phyloP scores from a whole-genome alignment of 2,329 filamentous ascomycete genomes.

The Cercospora sojina region DNA sequence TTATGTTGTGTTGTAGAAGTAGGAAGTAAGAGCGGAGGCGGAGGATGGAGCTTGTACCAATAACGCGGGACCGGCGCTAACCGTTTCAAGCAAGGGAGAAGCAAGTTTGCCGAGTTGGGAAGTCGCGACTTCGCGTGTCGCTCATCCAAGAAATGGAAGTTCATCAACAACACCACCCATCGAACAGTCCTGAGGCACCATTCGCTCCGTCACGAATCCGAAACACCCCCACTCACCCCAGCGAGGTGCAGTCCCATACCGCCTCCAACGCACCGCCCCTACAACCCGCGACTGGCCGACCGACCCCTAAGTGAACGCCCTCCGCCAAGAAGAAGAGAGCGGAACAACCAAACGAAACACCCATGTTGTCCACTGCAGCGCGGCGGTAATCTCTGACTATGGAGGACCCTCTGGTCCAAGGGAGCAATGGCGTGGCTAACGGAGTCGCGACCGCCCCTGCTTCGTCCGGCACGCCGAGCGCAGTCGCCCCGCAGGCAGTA shows the following conservation, averaged over 20 bases:
- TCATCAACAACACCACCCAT: constrained; percentile 7
- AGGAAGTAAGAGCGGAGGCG: not conserved
- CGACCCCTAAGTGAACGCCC: constrained; percentile 8
- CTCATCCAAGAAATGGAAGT: constrained; percentile 1
- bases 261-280: not conserved
- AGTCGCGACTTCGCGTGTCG: constrained; percentile 1
- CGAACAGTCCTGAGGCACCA: not conserved
- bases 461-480: constrained; percentile 19
- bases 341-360: not conserved
- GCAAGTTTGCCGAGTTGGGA: not conserved
- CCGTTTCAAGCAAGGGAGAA: not conserved
- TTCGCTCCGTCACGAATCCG: not conserved
- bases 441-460: constrained; percentile 32
- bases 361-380: constrained; percentile 8
- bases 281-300: not conserved
- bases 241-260: not conserved
- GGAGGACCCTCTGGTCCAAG: constrained; percentile 42
- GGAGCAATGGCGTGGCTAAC: constrained; percentile 38
- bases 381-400: constrained; percentile 26
- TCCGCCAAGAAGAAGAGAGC: constrained; percentile 6
- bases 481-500: constrained; percentile 50
- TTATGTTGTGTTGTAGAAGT: not conserved
- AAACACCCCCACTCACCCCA: not conserved
- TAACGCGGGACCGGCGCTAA: not conserved
- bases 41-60: not conserved